A percentile compares a stretch with the other conserved stretches of the same genome.
These are phyloP conservation scores for Fomes fomentarius DNA, from an alignment of 1,284 basidiomycete species.

Conservation along the genomic window DNA sequence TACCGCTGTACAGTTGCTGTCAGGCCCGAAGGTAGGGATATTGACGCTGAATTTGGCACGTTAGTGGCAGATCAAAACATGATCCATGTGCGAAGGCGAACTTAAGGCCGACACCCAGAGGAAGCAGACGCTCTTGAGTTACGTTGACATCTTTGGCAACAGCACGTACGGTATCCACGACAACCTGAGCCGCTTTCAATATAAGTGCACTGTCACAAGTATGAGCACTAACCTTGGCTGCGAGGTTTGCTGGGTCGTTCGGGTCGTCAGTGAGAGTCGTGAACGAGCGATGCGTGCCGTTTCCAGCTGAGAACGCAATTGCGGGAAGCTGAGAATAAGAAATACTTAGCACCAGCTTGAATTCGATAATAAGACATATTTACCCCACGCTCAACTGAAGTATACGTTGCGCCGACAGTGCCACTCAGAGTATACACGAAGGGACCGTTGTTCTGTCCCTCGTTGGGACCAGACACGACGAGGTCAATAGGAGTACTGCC, in stretches of 20 bases:
- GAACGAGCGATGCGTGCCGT: conserved; percentile 33
- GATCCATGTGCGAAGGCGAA: conserved; percentile 8
- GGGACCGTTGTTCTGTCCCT: conserved; percentile 32
- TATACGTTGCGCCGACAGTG: conserved; percentile 34
- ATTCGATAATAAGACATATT: not conserved
- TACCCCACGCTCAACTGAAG: conserved; percentile 32
- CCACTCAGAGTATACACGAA: conserved; percentile 33
- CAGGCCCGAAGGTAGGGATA: conserved; percentile 30
- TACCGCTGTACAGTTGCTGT: conserved; percentile 28
- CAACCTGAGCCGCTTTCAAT: conserved; percentile 13
- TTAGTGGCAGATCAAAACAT: not conserved
- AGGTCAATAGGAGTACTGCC: conserved; percentile 29
- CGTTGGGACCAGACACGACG: conserved; percentile 34
- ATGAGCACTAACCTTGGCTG: conserved; percentile 17
- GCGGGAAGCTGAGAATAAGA: conserved; percentile 29
- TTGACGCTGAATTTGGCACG: conserved; percentile 23
- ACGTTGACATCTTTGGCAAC: conserved; percentile 26
- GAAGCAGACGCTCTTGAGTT: conserved; percentile 27
- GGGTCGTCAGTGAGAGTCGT: conserved; percentile 29
- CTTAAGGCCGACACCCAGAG: conserved; percentile 31
- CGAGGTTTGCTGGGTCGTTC: conserved; percentile 32
- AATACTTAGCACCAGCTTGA: not conserved
- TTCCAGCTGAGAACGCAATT: conserved; percentile 34
- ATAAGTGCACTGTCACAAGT: not conserved
- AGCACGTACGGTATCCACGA: conserved; percentile 28